Conservation (phyloP, 2,329 filamentous ascomycete genomes). For the Sclerotiophoma versabilis region DNA sequence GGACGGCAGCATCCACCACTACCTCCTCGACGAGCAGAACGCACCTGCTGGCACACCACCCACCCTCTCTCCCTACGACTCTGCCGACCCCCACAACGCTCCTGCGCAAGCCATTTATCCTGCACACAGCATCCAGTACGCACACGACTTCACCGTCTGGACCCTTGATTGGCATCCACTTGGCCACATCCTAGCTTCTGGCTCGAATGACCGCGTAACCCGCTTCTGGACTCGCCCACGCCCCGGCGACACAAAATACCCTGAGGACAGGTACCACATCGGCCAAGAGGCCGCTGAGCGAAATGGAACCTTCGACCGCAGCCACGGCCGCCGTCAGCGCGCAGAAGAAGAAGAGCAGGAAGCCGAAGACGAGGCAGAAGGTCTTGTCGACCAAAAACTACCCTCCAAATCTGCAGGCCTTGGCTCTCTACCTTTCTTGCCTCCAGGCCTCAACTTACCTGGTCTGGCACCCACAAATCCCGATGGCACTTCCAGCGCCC, state of each 20-base stretch:
- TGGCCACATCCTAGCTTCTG: slow-evolving; percentile 92
- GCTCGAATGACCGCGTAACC: slow-evolving; percentile 95
- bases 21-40: slow-evolving; percentile 94
- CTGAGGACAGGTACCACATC: slow-evolving; percentile 94
- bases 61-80: slow-evolving; percentile 81
- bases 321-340: slow-evolving; percentile 76
- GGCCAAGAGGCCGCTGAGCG: slow-evolving; percentile 92
- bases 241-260: slow-evolving; percentile 83
- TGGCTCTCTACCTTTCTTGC: slow-evolving; percentile 62
- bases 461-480: slow-evolving; percentile 41
- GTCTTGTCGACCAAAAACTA: slow-evolving; percentile 89
- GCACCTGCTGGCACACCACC: slow-evolving; percentile 75
- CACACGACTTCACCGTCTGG: slow-evolving; percentile 96
- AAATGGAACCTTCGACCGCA: slow-evolving; percentile 90
- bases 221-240: slow-evolving; percentile 94
- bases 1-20: slow-evolving; percentile 90
- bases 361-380: slow-evolving; percentile 90
- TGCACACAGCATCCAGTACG: slow-evolving; percentile 83
- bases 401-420: slow-evolving; percentile 61
- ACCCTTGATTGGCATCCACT: slow-evolving; percentile 97
- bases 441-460: slow-evolving; percentile 61
- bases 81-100: slow-evolving; percentile 76
- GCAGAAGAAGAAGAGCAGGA: slow-evolving; percentile 95
- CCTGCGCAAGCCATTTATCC: slow-evolving; percentile 92
- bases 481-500: slow-evolving; percentile 55